phyloP scores from a whole-genome alignment of 2,329 filamentous ascomycete genomes.

The Aspergillus flavus region DNA sequence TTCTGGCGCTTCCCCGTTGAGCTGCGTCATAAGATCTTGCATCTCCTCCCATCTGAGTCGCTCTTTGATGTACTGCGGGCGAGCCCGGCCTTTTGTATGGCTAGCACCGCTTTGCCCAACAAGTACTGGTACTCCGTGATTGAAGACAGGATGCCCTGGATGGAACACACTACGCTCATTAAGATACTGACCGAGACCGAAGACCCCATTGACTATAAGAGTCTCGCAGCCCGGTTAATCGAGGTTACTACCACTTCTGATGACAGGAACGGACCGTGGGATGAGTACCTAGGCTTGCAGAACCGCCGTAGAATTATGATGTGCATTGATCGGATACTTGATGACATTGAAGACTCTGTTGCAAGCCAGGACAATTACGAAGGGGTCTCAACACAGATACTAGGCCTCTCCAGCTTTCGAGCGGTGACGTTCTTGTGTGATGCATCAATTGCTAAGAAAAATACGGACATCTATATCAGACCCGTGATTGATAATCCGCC shows the following conservation, averaged over 20 bases:
- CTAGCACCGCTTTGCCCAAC: background rate
- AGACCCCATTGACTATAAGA: background rate
- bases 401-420: background rate
- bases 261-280: background rate
- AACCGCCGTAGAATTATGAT: background rate
- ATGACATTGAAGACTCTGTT: background rate
- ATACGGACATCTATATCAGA: background rate
- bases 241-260: background rate
- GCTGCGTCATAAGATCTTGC: conserved; percentile 1
- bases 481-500: background rate
- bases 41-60: conserved; percentile 3
- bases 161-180: background rate
- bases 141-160: conserved; percentile 1
- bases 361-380: background rate
- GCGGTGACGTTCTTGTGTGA: background rate
- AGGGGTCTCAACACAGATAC: background rate
- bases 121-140: conserved; percentile 8
- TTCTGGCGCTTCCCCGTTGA: conserved; percentile 5
- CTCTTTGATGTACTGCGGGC: background rate
- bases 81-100: conserved; percentile 1
- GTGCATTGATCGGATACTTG: background rate
- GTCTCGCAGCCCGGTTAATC: background rate
- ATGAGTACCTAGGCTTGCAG: background rate
- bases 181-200: background rate
- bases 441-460: background rate